Conservation (phyloP, 805 yeast species). For the Candida pseudofarinosa region DNA sequence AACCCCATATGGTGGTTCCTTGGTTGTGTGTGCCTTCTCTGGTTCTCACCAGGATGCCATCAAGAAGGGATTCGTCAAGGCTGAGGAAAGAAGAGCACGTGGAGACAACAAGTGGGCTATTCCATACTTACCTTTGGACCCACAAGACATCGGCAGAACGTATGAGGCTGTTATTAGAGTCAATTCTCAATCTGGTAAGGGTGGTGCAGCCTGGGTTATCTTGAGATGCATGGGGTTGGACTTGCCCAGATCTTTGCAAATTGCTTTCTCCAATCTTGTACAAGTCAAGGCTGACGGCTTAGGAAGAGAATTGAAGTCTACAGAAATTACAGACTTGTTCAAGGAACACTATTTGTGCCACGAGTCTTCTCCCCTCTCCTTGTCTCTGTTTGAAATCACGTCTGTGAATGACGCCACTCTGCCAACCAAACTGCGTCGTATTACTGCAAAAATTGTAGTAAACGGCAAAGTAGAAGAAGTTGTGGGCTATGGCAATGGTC, state of each 20-base stretch:
- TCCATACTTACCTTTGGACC: constrained; percentile 83
- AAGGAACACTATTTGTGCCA: constrained; percentile 51
- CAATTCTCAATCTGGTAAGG: constrained; percentile 84
- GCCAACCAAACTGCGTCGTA: constrained; percentile 38
- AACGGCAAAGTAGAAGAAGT: constrained; percentile 39
- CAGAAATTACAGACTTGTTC: constrained; percentile 64
- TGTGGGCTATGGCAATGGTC: constrained; percentile 75
- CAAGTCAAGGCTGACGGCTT: constrained; percentile 64
- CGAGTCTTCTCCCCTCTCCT: constrained; percentile 15
- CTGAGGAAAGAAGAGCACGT: constrained; percentile 36
- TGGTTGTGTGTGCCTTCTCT: constrained; percentile 78
- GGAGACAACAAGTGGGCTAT: constrained; percentile 55
- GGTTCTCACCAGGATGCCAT: constrained; percentile 90
- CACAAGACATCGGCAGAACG: constrained; percentile 80
- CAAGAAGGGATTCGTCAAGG: constrained; percentile 67
- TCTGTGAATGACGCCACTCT: constrained; percentile 18
- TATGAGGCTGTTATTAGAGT: constrained; percentile 90
- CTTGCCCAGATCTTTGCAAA: constrained; percentile 76
- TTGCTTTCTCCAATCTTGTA: constrained; percentile 67
- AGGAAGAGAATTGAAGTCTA: constrained; percentile 66
- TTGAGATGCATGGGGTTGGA: constrained; percentile 72
- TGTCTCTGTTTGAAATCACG: neutral
- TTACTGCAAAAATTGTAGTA: constrained; percentile 48
- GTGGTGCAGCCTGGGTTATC: constrained; percentile 88
- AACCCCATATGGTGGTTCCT: constrained; percentile 79